Conservation (phyloP, 805 yeast species). For the Myxozyma nipponensis region DNA sequence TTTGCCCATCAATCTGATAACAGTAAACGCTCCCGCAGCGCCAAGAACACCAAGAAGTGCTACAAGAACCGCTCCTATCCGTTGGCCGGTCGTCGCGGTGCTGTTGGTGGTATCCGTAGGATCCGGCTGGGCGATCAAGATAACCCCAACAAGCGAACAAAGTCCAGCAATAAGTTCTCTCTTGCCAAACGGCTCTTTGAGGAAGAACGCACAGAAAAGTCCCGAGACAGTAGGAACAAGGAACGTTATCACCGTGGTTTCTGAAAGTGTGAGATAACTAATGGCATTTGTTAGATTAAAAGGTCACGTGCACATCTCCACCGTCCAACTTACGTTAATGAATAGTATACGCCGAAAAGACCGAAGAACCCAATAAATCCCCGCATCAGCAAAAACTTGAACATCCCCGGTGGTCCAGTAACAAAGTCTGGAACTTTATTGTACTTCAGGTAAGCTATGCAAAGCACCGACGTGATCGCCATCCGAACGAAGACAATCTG, state of each 20-base stretch:
- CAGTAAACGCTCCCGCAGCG: conserved; percentile 63
- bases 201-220: conserved; percentile 60
- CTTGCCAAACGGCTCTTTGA: conserved; percentile 62
- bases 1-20: conserved; percentile 70
- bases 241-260: conserved; percentile 76
- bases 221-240: conserved; percentile 75
- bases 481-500: conserved; percentile 77
- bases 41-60: conserved; percentile 68
- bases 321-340: conserved; percentile 45
- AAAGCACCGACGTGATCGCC: conserved; percentile 62
- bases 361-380: conserved; percentile 77
- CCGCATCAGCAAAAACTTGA: conserved; percentile 54
- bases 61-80: conserved; percentile 59
- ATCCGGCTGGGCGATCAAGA: conserved; percentile 73
- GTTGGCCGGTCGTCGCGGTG: conserved; percentile 49
- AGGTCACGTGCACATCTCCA: neutral
- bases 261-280: conserved; percentile 64
- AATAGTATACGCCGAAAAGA: conserved; percentile 72
- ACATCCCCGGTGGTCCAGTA: conserved; percentile 59
- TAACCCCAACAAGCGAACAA: conserved; percentile 68
- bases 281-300: neutral
- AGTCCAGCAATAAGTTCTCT: conserved; percentile 68
- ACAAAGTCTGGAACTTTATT: conserved; percentile 57
- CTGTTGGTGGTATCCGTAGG: conserved; percentile 21
- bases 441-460: conserved; percentile 52